phyloP scores from a whole-genome alignment of 768 basidiomycete species.

The Mycena kentingensis region DNA sequence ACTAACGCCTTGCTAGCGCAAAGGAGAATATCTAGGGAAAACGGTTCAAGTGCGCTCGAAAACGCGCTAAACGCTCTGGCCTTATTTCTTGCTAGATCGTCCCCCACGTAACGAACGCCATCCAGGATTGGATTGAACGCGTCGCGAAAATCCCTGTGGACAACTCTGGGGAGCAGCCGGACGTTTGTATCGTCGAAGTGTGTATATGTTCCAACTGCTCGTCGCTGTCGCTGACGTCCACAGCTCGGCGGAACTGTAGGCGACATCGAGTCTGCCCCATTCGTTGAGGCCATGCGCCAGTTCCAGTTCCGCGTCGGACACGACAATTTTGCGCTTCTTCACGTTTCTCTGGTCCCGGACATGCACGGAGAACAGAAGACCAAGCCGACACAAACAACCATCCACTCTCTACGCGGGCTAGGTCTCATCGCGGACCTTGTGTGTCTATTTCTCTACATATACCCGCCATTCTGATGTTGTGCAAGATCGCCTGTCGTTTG shows the following conservation, averaged over 20 bases:
- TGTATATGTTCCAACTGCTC: background rate
- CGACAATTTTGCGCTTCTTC: constrained; percentile 95
- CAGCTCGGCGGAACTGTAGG: constrained; percentile 98
- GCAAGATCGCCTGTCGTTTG: constrained; percentile 89
- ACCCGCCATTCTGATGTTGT: background rate
- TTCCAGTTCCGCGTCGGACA: constrained; percentile 98
- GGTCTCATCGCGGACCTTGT: constrained; percentile 93
- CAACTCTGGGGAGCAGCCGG: constrained; percentile 88
- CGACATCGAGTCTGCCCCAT: constrained; percentile 97
- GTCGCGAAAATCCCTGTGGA: constrained; percentile 95
- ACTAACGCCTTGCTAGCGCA: constrained; percentile 46
- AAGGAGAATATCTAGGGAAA: constrained; percentile 91
- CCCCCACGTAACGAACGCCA: constrained; percentile 93
- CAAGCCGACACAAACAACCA: constrained; percentile 97
- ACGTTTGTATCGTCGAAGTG: constrained; percentile 98
- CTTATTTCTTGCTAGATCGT: constrained; percentile 62
- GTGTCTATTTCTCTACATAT: constrained; percentile 28
- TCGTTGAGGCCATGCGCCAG: constrained; percentile 98
- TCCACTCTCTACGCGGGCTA: constrained; percentile 89
- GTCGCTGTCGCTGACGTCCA: background rate
- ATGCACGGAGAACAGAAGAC: constrained; percentile 99
- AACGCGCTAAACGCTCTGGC: constrained; percentile 3
- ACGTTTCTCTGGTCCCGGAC: constrained; percentile 97
- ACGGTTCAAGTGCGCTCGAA: constrained; percentile 78
- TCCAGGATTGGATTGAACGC: constrained; percentile 98